Evolutionary conservation across 306 rosid genomes (phyloP).

Genomic region (Lagenaria siceraria): DNA sequence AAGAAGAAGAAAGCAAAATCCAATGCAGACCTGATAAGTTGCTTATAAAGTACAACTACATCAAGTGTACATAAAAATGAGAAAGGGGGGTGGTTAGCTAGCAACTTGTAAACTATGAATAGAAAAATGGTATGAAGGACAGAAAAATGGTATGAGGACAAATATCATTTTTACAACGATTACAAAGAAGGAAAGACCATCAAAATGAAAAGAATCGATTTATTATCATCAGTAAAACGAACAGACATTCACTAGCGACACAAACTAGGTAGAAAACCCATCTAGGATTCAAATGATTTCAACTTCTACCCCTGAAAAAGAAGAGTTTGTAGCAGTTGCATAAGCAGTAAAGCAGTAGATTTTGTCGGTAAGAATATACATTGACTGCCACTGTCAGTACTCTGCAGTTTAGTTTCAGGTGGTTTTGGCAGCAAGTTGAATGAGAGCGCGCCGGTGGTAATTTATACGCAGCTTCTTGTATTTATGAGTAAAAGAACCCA

Average conservation of each 20-base stretch:
- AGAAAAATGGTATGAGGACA: too few relatives aligned
- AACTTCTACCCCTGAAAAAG: background rate
- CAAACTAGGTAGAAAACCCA: background rate
- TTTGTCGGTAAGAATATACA: background rate
- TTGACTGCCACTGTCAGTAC: background rate
- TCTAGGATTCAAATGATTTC: background rate
- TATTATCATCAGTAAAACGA: conserved; percentile 1
- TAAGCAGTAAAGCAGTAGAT: background rate
- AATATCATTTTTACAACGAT: background rate
- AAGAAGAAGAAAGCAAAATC: background rate
- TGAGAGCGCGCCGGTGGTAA: conserved; percentile 63
- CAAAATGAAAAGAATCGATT: conserved; percentile 1
- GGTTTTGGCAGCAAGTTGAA: conserved; percentile 74
- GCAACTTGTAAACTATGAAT: background rate
- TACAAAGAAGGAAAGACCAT: background rate
- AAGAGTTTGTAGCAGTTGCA: background rate
- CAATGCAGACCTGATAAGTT: background rate
- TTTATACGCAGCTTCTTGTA: conserved; percentile 68
- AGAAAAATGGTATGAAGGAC: background rate
- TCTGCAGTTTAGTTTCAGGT: conserved; percentile 13
- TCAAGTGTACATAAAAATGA: background rate
- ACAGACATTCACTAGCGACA: background rate
- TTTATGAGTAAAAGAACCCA: conserved; percentile 49
- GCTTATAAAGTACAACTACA: background rate
- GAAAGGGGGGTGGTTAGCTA: background rate